phyloP scores from a whole-genome alignment of 768 basidiomycete genomes.

The Cystofilobasidium ferigula region DNA sequence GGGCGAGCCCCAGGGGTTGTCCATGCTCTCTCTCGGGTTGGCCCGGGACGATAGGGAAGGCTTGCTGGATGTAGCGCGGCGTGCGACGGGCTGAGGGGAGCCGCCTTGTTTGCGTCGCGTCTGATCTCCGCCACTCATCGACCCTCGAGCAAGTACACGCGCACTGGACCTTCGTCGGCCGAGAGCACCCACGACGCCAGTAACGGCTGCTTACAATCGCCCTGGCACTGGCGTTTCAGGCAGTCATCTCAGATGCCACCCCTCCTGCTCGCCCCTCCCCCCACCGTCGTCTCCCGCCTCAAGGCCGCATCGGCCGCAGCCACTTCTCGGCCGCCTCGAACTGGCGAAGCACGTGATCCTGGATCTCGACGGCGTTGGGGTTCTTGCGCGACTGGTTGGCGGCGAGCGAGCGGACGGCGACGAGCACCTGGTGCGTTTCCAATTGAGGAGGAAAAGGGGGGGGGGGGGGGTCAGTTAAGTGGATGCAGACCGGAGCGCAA shows the following conservation, averaged over 20 bases:
- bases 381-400: slow-evolving; percentile 44
- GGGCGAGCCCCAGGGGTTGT: neutral
- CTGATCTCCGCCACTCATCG: too few species aligned
- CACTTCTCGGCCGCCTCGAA: slow-evolving; percentile 93
- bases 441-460: neutral
- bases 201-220: too few species aligned
- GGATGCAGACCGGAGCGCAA: slow-evolving; percentile 4
- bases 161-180: too few species aligned
- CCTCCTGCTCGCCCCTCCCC: neutral
- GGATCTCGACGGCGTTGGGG: slow-evolving; percentile 47
- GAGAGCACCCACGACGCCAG: too few species aligned
- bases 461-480: neutral
- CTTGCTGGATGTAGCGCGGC: too few species aligned
- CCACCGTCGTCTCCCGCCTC: too few species aligned
- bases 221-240: too few species aligned
- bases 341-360: slow-evolving; percentile 80
- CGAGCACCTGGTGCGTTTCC: slow-evolving; percentile 41
- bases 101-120: too few species aligned
- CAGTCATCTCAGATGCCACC: neutral
- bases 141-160: too few species aligned
- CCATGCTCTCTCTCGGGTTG: neutral
- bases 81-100: too few species aligned
- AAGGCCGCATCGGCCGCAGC: slow-evolving; percentile 53
- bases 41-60: too few species aligned
- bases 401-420: slow-evolving; percentile 70